These are phyloP conservation scores for Nothophytophthora sp. DNA, from an alignment of 352 stramenopile genomes.

Conservation along the genomic window DNA sequence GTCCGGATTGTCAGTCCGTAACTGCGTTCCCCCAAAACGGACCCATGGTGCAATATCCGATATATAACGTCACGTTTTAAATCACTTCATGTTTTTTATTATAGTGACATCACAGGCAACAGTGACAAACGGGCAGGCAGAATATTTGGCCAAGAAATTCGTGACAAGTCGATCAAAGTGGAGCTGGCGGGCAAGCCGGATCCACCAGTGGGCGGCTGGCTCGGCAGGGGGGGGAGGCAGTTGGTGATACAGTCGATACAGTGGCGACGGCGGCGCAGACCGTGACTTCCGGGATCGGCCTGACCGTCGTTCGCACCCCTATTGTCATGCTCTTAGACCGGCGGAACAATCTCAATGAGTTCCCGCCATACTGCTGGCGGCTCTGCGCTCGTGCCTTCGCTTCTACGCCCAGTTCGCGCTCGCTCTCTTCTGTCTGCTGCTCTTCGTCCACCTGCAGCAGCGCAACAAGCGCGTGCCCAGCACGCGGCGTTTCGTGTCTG, in stretches of 20 bases:
- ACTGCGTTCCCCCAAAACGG: no score
- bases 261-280: slow-evolving; percentile 35
- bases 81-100: no score
- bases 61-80: no score
- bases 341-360: no score
- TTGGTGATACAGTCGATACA: slow-evolving; percentile 32
- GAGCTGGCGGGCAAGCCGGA: slow-evolving; percentile 84
- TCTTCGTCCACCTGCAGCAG: slow-evolving; percentile 73
- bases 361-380: slow-evolving; percentile 29
- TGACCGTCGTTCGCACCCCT: slow-evolving; percentile 62
- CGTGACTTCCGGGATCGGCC: slow-evolving; percentile 50
- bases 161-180: slow-evolving; percentile 85
- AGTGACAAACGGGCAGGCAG: no score
- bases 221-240: slow-evolving; percentile 41
- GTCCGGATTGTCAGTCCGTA: no score
- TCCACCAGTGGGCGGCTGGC: slow-evolving; percentile 73
- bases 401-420: slow-evolving; percentile 55
- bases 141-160: slow-evolving; percentile 73
- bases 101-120: no score
- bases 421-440: slow-evolving; percentile 46
- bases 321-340: slow-evolving; percentile 43
- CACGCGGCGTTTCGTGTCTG: slow-evolving; percentile 79
- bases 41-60: no score
- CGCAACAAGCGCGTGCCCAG: slow-evolving; percentile 72
- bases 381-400: slow-evolving; percentile 38